Evolutionary conservation across 768 basidiomycete species (phyloP), one percentile per base, ranked within the genome.

Genomic region (Polyporus arcularius): DNA sequence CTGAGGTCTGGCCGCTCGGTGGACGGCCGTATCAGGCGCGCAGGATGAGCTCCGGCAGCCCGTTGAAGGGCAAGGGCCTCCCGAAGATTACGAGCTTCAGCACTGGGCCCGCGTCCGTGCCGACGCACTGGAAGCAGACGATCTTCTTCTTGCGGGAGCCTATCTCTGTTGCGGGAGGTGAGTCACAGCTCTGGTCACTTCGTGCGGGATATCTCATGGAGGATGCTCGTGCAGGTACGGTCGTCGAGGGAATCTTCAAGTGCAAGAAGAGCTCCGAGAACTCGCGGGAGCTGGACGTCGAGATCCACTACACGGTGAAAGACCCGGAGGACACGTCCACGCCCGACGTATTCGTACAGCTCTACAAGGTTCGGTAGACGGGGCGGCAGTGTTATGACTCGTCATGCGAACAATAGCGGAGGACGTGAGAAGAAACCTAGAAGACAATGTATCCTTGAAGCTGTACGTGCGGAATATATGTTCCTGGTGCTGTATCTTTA

Each of bases 51-150:
- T 65, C 78, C 6, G 78, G 82, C n/a, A 74, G 73, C 4, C 70
- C 69, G 0, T 63, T 76, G 9, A 79, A 78, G 67, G 77, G 73
- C 53, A 80, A 77, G 61, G 79, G 80, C 58, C 78, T 75, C 40
- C 77, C 73, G 55, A 69, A 73, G 14, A 71, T 86, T 8, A 84
- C 82, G 6, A 92, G 90, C 72, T 92, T 99, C 74, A 96, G 92
- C 67, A 98, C 96, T 0, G 93, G 96, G 0, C 95, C 96, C 10
- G 76, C 76, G 67, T 95, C 92, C 58, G 84, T 85, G 26, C 86
- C 92, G 10, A 98, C 96, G 30, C 96, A 99, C 72, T 98, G 96
- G 96, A 95, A 94, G 71, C 96, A 99, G 71, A 94, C 96, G 0
- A 67, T 94, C 2, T 97, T 99, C 74, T 73, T 98, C 65, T 79